Percentiles rank a stretch among this genome's conserved stretches.
phyloP scores from a whole-genome alignment of 2,329 filamentous ascomycete species.

The Ascosphaera apis region DNA sequence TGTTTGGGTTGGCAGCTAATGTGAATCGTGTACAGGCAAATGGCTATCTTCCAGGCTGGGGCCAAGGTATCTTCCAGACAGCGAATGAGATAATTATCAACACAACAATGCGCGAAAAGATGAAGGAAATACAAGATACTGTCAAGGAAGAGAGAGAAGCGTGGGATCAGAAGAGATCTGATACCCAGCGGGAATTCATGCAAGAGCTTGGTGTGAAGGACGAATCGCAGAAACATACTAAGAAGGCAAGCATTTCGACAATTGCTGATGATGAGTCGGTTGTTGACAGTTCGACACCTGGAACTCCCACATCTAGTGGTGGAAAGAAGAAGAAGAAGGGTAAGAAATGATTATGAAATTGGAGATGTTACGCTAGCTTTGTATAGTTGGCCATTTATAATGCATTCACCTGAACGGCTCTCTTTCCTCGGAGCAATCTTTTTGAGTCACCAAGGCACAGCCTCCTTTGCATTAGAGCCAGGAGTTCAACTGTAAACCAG shows the following conservation, averaged over 20 bases:
- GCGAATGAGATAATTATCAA: conserved; percentile 92
- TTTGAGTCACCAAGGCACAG: too few relatives aligned
- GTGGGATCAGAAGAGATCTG: conserved; percentile 68
- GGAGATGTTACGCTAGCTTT: neutral
- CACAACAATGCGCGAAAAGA: conserved; percentile 45
- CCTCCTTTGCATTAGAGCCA: too few relatives aligned
- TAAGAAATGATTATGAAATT: conserved; percentile 17
- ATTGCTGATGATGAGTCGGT: conserved; percentile 45
- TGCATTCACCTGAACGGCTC: too few relatives aligned
- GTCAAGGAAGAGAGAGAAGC: conserved; percentile 56
- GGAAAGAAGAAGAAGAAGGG: conserved; percentile 25
- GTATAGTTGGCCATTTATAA: neutral
- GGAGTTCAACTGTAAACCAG: too few relatives aligned
- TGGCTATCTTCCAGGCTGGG: conserved; percentile 70
- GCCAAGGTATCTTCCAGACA: conserved; percentile 85
- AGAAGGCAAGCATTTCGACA: too few relatives aligned
- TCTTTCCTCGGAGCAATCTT: too few relatives aligned
- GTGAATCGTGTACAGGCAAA: conserved; percentile 43
- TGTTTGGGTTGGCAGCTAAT: too few relatives aligned
- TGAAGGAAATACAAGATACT: conserved; percentile 53
- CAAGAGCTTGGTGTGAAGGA: conserved; percentile 42
- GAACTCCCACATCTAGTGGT: conserved; percentile 9
- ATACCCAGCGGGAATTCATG: conserved; percentile 56
- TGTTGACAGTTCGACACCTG: conserved; percentile 39
- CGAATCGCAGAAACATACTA: neutral